These are phyloP conservation scores for Colletotrichum eremochloae DNA, from an alignment of 2,329 filamentous ascomycete species.

Conservation along the genomic window DNA sequence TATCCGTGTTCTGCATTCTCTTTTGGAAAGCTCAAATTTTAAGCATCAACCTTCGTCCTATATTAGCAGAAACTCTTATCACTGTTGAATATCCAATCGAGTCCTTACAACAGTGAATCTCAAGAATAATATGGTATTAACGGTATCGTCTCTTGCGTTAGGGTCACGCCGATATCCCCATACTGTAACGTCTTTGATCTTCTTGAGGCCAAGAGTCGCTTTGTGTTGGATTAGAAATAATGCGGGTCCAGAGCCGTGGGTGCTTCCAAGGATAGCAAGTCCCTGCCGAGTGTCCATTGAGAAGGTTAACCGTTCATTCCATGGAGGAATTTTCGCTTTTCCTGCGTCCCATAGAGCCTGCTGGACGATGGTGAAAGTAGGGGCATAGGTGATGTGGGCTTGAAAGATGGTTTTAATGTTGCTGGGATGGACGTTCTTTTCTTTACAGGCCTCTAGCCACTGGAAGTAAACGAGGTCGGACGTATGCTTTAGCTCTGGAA, in stretches of 20 bases:
- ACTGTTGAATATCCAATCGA: too few species aligned
- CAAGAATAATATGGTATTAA: background rate
- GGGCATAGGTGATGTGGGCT: too few species aligned
- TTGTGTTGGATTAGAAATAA: slow-evolving; percentile 1
- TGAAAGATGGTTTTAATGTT: background rate
- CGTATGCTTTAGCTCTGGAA: too few species aligned
- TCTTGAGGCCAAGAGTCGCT: background rate
- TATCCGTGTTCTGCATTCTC: too few species aligned
- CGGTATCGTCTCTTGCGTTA: background rate
- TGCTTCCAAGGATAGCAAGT: background rate
- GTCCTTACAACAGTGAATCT: background rate
- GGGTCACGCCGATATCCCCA: background rate
- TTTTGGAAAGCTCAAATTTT: too few species aligned
- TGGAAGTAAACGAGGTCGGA: background rate
- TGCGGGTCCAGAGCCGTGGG: background rate
- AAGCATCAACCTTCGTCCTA: too few species aligned
- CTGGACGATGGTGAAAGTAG: too few species aligned
- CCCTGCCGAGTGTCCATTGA: background rate
- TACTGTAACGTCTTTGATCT: background rate
- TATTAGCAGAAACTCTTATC: too few species aligned
- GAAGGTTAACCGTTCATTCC: background rate
- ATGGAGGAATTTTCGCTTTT: background rate
- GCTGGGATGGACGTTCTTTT: background rate
- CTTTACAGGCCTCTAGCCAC: background rate
- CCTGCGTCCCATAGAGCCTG: background rate